These are phyloP conservation scores for Citrus australasica DNA, from an alignment of 345 rosid species.

Conservation along the genomic window DNA sequence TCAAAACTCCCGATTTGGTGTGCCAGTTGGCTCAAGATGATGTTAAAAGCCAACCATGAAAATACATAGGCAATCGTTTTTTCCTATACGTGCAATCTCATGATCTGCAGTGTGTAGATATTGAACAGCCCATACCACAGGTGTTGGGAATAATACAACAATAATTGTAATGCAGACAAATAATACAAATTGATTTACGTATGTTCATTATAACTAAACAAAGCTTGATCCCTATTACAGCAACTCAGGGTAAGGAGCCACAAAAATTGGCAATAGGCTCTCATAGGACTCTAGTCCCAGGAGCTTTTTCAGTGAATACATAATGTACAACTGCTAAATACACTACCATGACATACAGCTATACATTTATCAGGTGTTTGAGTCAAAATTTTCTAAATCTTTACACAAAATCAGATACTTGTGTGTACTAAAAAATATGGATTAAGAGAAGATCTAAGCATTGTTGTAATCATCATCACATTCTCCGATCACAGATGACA, in stretches of 20 bases:
- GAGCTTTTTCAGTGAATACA: neutral
- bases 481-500: conserved; percentile 47
- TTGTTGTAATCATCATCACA: conserved; percentile 10
- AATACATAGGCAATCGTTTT: neutral
- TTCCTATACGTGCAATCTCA: neutral
- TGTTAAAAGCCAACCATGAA: neutral
- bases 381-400: neutral
- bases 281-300: neutral
- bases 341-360: neutral
- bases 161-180: neutral
- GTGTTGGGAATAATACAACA: neutral
- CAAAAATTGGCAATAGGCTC: neutral
- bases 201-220: too few species aligned
- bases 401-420: neutral
- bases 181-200: neutral
- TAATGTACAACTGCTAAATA: neutral
- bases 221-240: neutral
- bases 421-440: neutral
- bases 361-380: neutral
- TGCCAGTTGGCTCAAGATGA: neutral
- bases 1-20: neutral
- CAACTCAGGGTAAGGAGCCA: neutral
- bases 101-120: neutral
- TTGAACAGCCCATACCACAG: neutral
- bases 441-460: neutral